Percentiles rank a stretch among this genome's conserved stretches.
Conservation (phyloP, 1,284 basidiomycete species). For the Psilocybe mexicana region DNA sequence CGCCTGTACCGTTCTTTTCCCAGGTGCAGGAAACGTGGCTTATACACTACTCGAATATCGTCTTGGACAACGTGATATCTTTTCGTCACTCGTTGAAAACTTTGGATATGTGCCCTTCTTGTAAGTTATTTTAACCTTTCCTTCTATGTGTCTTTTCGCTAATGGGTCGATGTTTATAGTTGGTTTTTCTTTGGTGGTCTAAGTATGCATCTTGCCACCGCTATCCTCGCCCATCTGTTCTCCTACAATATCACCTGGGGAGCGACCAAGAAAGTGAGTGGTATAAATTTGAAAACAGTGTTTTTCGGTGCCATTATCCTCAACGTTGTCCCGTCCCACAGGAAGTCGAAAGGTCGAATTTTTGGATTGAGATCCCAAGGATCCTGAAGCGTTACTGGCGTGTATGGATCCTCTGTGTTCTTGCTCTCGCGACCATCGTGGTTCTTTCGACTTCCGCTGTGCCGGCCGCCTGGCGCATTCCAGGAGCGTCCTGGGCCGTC, state of each 20-base stretch:
- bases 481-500: constrained; percentile 63
- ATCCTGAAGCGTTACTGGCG: constrained; percentile 77
- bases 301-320: not conserved
- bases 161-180: constrained; percentile 39
- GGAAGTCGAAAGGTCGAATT: constrained; percentile 76
- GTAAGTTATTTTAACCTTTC: constrained; percentile 42
- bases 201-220: constrained; percentile 70
- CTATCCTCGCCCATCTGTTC: constrained; percentile 79
- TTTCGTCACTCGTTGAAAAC: constrained; percentile 62
- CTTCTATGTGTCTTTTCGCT: constrained; percentile 4
- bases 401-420: constrained; percentile 55
- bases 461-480: constrained; percentile 64
- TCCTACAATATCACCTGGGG: constrained; percentile 86
- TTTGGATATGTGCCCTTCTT: constrained; percentile 80
- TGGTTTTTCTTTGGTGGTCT: constrained; percentile 86
- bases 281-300: not conserved
- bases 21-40: constrained; percentile 68
- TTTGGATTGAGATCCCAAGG: constrained; percentile 85
- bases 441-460: constrained; percentile 54
- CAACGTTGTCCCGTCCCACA: constrained; percentile 10
- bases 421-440: constrained; percentile 51
- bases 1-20: constrained; percentile 77
- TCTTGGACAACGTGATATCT: constrained; percentile 59
- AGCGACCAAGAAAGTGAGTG: constrained; percentile 63
- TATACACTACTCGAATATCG: constrained; percentile 78